Conservation (phyloP, 2,329 filamentous ascomycete genomes). For the Pseudogymnoascus sp. region DNA sequence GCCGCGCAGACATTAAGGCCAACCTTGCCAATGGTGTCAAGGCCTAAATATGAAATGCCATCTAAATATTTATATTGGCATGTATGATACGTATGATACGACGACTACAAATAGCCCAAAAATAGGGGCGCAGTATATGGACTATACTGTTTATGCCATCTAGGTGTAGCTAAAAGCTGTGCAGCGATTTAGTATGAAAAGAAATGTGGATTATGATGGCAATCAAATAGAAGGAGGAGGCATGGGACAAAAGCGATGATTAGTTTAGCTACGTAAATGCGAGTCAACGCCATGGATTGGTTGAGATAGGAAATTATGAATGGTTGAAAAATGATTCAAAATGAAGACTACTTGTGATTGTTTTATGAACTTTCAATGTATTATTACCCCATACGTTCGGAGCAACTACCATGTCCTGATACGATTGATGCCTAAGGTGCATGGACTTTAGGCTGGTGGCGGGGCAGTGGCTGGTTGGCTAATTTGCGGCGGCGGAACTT, state of each 20-base stretch:
- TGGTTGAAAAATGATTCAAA: background rate
- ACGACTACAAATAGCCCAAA: constrained; percentile 5
- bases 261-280: constrained; percentile 7
- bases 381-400: background rate
- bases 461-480: constrained; percentile 4
- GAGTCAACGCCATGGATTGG: background rate
- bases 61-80: constrained; percentile 3
- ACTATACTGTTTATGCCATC: constrained; percentile 5
- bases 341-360: background rate
- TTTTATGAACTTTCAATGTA: background rate
- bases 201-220: constrained; percentile 2
- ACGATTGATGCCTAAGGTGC: constrained; percentile 5
- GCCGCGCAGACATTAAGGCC: constrained; percentile 18
- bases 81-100: constrained; percentile 9
- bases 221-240: constrained; percentile 7
- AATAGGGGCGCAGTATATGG: background rate
- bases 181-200: background rate
- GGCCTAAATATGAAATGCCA: constrained; percentile 9
- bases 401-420: background rate
- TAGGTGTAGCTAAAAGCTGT: background rate
- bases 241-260: background rate
- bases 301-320: background rate
- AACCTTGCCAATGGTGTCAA: background rate
- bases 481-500: constrained; percentile 9
- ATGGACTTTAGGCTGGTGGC: background rate